Evolutionary conservation across 371 early-diverging fungal species (phyloP).

Genomic region (Scutellospora calospora): DNA sequence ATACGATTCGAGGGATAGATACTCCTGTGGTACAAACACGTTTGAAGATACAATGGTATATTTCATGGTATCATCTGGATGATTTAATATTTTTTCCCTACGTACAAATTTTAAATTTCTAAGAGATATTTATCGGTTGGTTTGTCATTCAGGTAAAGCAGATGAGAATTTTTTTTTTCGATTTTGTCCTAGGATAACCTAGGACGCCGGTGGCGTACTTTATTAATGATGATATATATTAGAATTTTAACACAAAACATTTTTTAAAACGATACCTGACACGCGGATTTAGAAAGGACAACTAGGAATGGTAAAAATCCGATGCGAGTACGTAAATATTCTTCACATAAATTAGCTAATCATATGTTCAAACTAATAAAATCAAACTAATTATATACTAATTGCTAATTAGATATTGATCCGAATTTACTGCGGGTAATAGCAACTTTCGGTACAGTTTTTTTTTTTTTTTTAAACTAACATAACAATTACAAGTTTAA

Average conservation of each 20-base stretch:
- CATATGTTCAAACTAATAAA: too few relatives aligned
- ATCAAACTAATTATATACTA: constrained; percentile 92
- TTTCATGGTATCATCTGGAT: too few relatives aligned
- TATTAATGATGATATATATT: constrained; percentile 46
- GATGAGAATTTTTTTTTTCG: constrained; percentile 26
- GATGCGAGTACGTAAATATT: too few relatives aligned
- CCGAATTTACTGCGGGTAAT: too few relatives aligned
- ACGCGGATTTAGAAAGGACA: constrained; percentile 84
- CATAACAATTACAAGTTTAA: too few relatives aligned
- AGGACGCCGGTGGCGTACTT: too few relatives aligned
- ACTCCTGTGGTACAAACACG: constrained; percentile 97
- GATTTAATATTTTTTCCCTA: constrained; percentile 98
- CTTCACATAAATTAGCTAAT: too few relatives aligned
- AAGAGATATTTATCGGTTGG: constrained; percentile 74
- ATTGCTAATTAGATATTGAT: too few relatives aligned
- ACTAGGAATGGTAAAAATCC: too few relatives aligned
- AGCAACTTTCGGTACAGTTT: too few relatives aligned
- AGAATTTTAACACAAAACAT: constrained; percentile 75
- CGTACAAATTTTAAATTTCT: constrained; percentile 92
- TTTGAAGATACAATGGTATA: constrained; percentile 88
- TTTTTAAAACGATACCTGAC: constrained; percentile 83
- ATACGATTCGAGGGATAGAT: constrained; percentile 81
- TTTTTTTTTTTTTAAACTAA: too few relatives aligned
- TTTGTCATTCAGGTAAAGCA: constrained; percentile 63
- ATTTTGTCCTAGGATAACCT: too few relatives aligned